Evolutionary conservation across 2,329 filamentous ascomycete genomes (phyloP), one percentile per base, ranked within the genome.

Genomic region (Trichoderma oligosporum): DNA sequence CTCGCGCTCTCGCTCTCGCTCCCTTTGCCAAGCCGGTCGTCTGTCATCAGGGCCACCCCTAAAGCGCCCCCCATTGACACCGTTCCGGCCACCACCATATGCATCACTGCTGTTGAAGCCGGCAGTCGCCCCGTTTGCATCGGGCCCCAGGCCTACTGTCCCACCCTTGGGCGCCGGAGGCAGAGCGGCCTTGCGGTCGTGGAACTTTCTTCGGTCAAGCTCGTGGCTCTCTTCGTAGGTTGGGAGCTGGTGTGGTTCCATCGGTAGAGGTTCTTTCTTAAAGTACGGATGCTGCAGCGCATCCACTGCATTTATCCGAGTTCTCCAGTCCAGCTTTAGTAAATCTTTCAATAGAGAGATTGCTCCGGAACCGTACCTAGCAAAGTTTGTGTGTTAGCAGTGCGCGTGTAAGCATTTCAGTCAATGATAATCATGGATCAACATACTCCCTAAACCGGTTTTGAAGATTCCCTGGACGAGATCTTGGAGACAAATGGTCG

Each of bases 141-240:
- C 78, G 1, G 78, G 77, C n/a, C 84, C 84, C 66, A 91, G 84
- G 12, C 93, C 93, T 3, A 96, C 91, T 1, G 90, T 91, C 4
- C 91, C 93, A 11, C 92, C 93, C 64, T 93, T 91, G 0, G 94
- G 94, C 0, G 93, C 94, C 11, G 94, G 93, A 4, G 93, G 93
- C 9, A 93, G 80, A 20, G 86, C 88, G 20, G 88, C 88, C 67
- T 90, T 90, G 66, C 94, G 87, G 58, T 91, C 88, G 63, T 95
- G 87, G 65, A 91, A 93, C 73, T 93, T 95, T 70, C 91, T 85
- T 49, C 93, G 84, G 70, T 99, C 94, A n/a, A 97, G 78, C 72
- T 99, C 94, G 72, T 99, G 94, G 42, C 91, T 96, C 66, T 97
- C 93, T 68, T 96, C 90, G 67, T 96, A 97, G 14, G 78, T 82